Conservation (phyloP, 805 yeast genomes). For the Lachancea fermentati region DNA sequence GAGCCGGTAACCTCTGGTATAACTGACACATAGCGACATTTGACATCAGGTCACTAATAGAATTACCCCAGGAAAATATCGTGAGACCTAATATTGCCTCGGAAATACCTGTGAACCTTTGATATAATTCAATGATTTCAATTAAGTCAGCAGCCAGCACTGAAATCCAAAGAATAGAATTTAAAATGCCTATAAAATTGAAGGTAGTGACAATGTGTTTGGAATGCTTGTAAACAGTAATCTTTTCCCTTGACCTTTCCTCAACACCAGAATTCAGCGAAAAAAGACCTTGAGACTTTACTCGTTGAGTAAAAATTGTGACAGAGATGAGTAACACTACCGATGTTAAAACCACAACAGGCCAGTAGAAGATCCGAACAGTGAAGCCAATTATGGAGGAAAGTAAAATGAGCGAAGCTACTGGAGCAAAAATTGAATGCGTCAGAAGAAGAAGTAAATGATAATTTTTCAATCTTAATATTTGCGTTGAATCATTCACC, state of each 20-base stretch:
- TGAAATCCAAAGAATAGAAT: conserved; percentile 31
- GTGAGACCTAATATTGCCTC: conserved; percentile 90
- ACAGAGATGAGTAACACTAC: conserved; percentile 9
- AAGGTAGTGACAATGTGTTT: conserved; percentile 12
- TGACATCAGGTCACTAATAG: conserved; percentile 85
- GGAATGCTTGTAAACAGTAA: neutral
- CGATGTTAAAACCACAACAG: conserved; percentile 12
- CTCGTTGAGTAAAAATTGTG: conserved; percentile 13
- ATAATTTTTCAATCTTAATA: conserved; percentile 15
- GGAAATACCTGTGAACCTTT: conserved; percentile 40
- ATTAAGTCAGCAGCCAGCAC: conserved; percentile 32
- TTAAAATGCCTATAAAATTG: conserved; percentile 23
- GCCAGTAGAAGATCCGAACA: conserved; percentile 11
- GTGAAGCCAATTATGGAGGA: conserved; percentile 15
- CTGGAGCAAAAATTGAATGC: conserved; percentile 32
- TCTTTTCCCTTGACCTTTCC: conserved; percentile 10
- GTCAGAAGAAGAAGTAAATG: conserved; percentile 22
- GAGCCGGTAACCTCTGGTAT: conserved; percentile 24
- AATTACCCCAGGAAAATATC: conserved; percentile 88
- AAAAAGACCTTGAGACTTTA: conserved; percentile 17
- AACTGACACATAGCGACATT: conserved; percentile 75
- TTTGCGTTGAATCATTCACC: conserved; percentile 20
- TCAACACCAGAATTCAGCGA: conserved; percentile 12
- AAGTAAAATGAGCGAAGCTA: conserved; percentile 17
- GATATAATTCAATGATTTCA: conserved; percentile 32